Evolutionary conservation across 768 basidiomycete genomes (phyloP).

Genomic region (Goffeauzyma gilvescens): DNA sequence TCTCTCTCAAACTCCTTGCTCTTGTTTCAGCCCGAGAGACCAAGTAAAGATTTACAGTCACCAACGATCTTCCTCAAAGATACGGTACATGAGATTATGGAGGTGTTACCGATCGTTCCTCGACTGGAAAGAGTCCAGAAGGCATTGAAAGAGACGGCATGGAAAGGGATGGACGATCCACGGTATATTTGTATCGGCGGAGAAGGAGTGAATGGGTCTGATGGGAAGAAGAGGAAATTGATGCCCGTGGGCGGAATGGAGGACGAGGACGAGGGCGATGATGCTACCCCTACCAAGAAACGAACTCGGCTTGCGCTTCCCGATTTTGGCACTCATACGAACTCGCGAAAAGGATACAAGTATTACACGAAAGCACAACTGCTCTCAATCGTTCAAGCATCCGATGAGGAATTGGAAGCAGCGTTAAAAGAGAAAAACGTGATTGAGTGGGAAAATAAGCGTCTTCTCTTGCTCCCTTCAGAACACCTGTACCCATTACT

Average conservation of each 20-base stretch:
- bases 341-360: conserved; percentile 32
- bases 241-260: conserved; percentile 6
- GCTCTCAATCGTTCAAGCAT: conserved; percentile 53
- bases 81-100: conserved; percentile 63
- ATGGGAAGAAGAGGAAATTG: conserved; percentile 13
- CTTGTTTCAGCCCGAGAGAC: too few relatives aligned
- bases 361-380: conserved; percentile 46
- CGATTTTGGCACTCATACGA: too few relatives aligned
- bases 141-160: conserved; percentile 47
- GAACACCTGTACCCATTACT: conserved; percentile 39
- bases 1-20: conserved; percentile 70
- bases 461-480: conserved; percentile 36
- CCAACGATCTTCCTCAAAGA: conserved; percentile 49
- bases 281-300: too few relatives aligned
- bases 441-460: conserved; percentile 49
- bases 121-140: conserved; percentile 47
- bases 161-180: conserved; percentile 40
- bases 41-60: too few relatives aligned
- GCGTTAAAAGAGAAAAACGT: conserved; percentile 54
- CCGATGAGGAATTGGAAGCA: conserved; percentile 49
- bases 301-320: too few relatives aligned
- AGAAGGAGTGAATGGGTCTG: too few relatives aligned
- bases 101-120: conserved; percentile 59
- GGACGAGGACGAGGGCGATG: conserved; percentile 14
- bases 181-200: too few relatives aligned